A percentile compares a stretch with the other conserved stretches of the same genome.
phyloP scores from a whole-genome alignment of 768 basidiomycete genomes.

The Cyclocybe aegerita region DNA sequence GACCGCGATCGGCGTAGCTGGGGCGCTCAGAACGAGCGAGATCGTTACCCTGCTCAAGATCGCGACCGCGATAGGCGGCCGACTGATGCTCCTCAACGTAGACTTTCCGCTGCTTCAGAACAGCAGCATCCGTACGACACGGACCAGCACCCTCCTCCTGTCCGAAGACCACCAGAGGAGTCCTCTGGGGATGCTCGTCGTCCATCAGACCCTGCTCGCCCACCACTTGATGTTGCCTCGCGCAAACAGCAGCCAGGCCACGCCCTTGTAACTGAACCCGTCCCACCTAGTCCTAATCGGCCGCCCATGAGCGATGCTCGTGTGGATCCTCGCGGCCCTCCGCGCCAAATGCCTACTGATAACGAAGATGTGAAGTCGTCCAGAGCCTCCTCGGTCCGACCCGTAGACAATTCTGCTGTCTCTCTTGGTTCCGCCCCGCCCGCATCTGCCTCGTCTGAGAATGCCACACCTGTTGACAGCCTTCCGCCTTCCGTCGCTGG shows the following conservation, averaged over 20 bases:
- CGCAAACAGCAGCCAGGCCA: neutral
- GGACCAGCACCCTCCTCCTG: conserved; percentile 6
- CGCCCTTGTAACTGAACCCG: no score
- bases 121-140: neutral
- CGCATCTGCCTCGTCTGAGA: conserved; percentile 4
- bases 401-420: conserved; percentile 7
- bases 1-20: conserved; percentile 5
- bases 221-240: conserved; percentile 10
- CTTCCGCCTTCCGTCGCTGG: neutral
- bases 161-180: conserved; percentile 10
- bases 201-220: conserved; percentile 5
- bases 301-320: neutral
- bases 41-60: conserved; percentile 7
- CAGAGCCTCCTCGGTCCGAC: conserved; percentile 13
- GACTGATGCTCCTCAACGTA: conserved; percentile 3
- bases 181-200: conserved; percentile 13
- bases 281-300: neutral
- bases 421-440: conserved; percentile 9
- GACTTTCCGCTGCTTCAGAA: conserved; percentile 6
- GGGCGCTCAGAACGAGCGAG: conserved; percentile 7
- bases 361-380: conserved; percentile 15
- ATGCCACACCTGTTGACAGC: conserved; percentile 4
- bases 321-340: conserved; percentile 9
- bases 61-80: conserved; percentile 5
- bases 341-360: conserved; percentile 10